Conservation (phyloP, 805 yeast species). For the Wickerhamiella sorbophila region DNA sequence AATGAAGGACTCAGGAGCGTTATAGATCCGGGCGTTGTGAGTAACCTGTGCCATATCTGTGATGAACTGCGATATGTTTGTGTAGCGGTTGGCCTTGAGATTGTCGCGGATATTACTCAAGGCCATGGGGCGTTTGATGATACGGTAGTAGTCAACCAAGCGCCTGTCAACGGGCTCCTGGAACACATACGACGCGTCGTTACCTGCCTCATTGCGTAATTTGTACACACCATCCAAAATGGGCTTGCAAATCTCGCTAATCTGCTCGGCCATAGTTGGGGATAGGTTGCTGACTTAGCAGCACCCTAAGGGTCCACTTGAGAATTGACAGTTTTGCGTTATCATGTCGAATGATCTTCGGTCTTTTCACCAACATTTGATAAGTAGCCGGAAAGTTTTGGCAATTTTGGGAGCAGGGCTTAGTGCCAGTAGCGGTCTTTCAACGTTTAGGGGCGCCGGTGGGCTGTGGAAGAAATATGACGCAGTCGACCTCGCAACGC, state of each 20-base stretch:
- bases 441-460: constrained; percentile 56
- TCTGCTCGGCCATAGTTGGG: background rate
- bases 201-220: constrained; percentile 26
- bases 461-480: constrained; percentile 69
- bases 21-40: constrained; percentile 82
- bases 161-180: constrained; percentile 60
- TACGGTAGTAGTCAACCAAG: constrained; percentile 65
- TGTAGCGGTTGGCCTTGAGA: constrained; percentile 40
- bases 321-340: background rate
- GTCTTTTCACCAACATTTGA: constrained; percentile 25
- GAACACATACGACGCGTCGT: constrained; percentile 40
- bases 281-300: background rate
- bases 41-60: constrained; percentile 70
- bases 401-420: constrained; percentile 71
- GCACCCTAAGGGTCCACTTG: background rate
- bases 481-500: constrained; percentile 77
- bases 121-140: constrained; percentile 70
- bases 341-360: constrained; percentile 15
- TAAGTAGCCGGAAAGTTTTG: constrained; percentile 23
- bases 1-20: constrained; percentile 52
- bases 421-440: constrained; percentile 62
- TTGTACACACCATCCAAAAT: constrained; percentile 24
- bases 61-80: constrained; percentile 51
- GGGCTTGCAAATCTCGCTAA: constrained; percentile 9
- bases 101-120: constrained; percentile 50